Conservation (phyloP, 1,139 yeast species). For the Taiozyma onychis region DNA sequence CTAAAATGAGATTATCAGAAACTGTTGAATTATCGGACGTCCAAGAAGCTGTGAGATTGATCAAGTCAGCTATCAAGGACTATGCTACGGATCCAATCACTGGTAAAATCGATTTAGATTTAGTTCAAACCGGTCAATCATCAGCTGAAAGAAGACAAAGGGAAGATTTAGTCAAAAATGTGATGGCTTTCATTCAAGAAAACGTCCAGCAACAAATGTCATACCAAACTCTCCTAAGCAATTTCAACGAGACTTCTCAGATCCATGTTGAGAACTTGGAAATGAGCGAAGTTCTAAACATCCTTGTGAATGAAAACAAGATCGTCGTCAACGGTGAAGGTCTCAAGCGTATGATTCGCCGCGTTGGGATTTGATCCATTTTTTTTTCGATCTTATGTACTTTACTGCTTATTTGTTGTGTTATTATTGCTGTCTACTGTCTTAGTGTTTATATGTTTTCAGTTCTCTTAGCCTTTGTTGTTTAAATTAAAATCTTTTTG, state of each 20-base stretch:
- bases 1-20: conserved; percentile 81
- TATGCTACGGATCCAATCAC: conserved; percentile 97
- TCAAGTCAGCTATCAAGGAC: conserved; percentile 90
- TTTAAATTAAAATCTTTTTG: background rate
- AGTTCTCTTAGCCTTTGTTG: background rate
- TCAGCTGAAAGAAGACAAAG: conserved; percentile 77
- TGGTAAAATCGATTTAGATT: conserved; percentile 95
- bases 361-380: conserved; percentile 2
- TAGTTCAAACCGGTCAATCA: conserved; percentile 94
- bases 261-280: conserved; percentile 67
- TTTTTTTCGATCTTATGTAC: background rate
- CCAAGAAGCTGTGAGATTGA: conserved; percentile 88
- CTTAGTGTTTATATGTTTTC: background rate
- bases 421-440: background rate
- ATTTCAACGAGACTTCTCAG: conserved; percentile 64
- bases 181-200: conserved; percentile 42
- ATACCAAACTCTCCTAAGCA: conserved; percentile 12
- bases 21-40: conserved; percentile 77
- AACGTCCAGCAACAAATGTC: conserved; percentile 21
- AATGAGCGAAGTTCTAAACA: conserved; percentile 58
- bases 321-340: conserved; percentile 71
- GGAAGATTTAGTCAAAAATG: conserved; percentile 64
- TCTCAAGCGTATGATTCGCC: conserved; percentile 54
- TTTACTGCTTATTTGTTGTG: background rate
- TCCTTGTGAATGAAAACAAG: conserved; percentile 73